Conservation (phyloP, 2,329 filamentous ascomycete species). For the Cladosporium colombiae region DNA sequence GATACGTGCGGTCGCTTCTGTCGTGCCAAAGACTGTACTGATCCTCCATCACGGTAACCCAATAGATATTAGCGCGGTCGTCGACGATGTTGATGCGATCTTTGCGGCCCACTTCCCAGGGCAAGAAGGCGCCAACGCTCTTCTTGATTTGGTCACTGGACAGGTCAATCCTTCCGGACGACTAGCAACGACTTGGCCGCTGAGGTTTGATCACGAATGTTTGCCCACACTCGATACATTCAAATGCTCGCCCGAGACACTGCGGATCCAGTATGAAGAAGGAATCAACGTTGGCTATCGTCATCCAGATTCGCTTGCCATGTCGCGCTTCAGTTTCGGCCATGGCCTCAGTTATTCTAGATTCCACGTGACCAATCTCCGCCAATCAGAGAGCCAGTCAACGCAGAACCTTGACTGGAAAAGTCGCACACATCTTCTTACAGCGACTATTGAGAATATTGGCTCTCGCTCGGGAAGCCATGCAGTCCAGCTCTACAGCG, state of each 20-base stretch:
- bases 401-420: background rate
- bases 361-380: constrained; percentile 63
- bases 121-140: constrained; percentile 55
- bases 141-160: constrained; percentile 75
- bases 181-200: constrained; percentile 55
- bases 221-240: constrained; percentile 47
- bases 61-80: constrained; percentile 69
- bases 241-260: constrained; percentile 58
- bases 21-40: constrained; percentile 69
- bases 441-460: background rate
- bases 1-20: constrained; percentile 64
- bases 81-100: constrained; percentile 61
- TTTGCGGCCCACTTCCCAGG: constrained; percentile 53
- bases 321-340: constrained; percentile 68
- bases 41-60: constrained; percentile 79
- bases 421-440: background rate
- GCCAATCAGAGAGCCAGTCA: background rate
- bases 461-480: background rate
- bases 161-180: constrained; percentile 66
- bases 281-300: constrained; percentile 72
- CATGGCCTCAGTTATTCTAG: constrained; percentile 76
- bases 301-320: constrained; percentile 32
- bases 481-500: background rate
- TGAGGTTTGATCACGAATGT: background rate
- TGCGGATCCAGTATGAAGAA: constrained; percentile 59